Percentiles rank a stretch among this genome's conserved stretches.
phyloP scores from a whole-genome alignment of 1,284 basidiomycete species.

The Anthracocystis panici-leucophaei region DNA sequence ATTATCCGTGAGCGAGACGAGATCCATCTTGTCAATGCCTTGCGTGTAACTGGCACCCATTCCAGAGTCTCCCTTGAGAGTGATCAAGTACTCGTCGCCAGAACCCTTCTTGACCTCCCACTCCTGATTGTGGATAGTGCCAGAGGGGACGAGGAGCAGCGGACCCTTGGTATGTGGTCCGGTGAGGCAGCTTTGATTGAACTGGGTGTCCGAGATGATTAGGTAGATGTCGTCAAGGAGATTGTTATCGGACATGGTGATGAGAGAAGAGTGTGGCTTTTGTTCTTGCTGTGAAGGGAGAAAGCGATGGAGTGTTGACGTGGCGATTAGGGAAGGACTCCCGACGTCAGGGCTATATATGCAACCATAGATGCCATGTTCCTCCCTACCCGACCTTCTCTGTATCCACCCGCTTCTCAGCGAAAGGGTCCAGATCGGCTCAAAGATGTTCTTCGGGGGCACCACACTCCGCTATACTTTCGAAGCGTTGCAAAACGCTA shows the following conservation, averaged over 20 bases:
- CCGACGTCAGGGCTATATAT: no score
- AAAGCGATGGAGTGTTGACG: no score
- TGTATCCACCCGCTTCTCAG: no score
- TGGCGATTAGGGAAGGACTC: no score
- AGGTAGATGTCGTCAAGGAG: background rate
- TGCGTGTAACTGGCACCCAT: background rate
- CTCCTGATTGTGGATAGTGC: background rate
- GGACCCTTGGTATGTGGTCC: background rate
- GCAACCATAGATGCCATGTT: no score
- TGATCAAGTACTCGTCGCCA: background rate
- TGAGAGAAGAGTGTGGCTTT: no score
- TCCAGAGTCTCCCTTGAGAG: background rate
- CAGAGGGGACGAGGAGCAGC: background rate
- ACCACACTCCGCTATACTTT: no score
- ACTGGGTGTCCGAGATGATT: background rate
- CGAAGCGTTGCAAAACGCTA: no score
- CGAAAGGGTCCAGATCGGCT: no score
- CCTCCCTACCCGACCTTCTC: no score
- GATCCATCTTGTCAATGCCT: background rate
- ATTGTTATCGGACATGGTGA: background rate
- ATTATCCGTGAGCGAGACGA: background rate
- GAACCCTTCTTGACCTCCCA: background rate
- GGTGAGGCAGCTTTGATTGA: background rate
- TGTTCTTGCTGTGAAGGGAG: no score
- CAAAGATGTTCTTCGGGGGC: no score